Conservation (phyloP, 306 rosid genomes). For the Parietaria judaica region DNA sequence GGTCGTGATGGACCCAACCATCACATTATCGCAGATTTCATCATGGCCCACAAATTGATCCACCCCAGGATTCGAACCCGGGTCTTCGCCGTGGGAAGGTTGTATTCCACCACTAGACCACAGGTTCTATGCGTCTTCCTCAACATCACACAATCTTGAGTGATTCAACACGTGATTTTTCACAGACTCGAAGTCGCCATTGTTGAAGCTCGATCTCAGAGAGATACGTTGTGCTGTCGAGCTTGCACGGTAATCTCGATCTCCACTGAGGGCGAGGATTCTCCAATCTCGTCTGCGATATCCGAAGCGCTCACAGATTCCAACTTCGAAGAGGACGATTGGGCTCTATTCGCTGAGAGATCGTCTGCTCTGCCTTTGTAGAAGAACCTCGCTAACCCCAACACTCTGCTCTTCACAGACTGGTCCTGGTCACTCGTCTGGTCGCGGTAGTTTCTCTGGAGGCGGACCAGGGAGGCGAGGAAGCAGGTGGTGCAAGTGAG, state of each 20-base stretch:
- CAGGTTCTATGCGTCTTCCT: too few species aligned
- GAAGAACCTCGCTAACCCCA: not conserved
- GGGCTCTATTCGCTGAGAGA: not conserved
- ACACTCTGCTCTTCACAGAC: constrained; percentile 9
- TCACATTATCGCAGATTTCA: too few species aligned
- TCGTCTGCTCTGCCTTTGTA: not conserved
- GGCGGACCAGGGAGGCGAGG: constrained; percentile 22
- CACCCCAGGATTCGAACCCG: too few species aligned
- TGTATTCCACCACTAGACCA: too few species aligned
- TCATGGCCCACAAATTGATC: too few species aligned
- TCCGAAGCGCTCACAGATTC: constrained; percentile 17
- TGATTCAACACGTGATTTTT: too few species aligned
- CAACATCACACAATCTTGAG: too few species aligned
- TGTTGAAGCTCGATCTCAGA: too few species aligned
- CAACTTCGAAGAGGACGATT: constrained; percentile 18
- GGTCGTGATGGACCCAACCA: too few species aligned
- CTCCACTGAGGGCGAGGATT: constrained; percentile 13
- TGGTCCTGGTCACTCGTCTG: constrained; percentile 11
- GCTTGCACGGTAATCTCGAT: constrained; percentile 13
- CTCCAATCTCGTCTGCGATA: constrained; percentile 1
- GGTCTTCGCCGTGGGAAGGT: too few species aligned
- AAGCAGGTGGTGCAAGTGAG: constrained; percentile 42
- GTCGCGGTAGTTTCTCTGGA: constrained; percentile 3
- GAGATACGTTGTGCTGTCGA: not conserved
- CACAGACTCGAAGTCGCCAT: too few species aligned